A percentile compares a stretch with the other conserved stretches of the same genome.
phyloP scores from a whole-genome alignment of 148 eudicot species.

The Camellia lanceoleosa region DNA sequence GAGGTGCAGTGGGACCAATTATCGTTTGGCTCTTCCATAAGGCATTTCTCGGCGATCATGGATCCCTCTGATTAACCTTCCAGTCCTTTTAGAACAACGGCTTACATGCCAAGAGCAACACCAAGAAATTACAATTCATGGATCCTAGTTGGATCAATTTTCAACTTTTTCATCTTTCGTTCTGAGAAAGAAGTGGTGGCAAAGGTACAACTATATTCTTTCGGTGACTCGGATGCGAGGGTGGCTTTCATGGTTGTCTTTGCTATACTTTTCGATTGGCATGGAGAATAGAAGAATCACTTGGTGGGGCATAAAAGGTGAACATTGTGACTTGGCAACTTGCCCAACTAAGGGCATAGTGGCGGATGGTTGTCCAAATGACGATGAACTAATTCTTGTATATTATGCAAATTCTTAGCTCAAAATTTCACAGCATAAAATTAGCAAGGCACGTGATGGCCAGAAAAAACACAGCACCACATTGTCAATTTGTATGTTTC shows the following conservation, averaged over 20 bases:
- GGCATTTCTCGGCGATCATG: constrained; percentile 77
- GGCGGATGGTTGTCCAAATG: constrained; percentile 79
- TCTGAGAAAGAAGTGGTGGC: constrained; percentile 95
- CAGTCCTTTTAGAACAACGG: constrained; percentile 94
- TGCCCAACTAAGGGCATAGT: constrained; percentile 87
- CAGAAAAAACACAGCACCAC: too few species aligned
- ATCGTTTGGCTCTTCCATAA: constrained; percentile 84
- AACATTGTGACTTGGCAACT: constrained; percentile 74
- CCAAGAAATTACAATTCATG: constrained; percentile 84
- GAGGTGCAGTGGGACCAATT: constrained; percentile 83
- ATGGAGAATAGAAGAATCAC: constrained; percentile 53
- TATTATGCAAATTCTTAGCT: too few species aligned
- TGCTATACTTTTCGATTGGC: constrained; percentile 66
- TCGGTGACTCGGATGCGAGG: constrained; percentile 94
- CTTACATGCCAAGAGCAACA: constrained; percentile 84
- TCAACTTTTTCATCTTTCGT: constrained; percentile 78
- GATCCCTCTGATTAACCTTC: constrained; percentile 88
- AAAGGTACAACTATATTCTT: constrained; percentile 85
- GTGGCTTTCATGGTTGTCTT: constrained; percentile 98
- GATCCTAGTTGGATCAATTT: constrained; percentile 78
- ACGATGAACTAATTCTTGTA: constrained; percentile 14
- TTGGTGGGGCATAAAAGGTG: constrained; percentile 97
- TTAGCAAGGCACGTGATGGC: too few species aligned
- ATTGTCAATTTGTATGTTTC: neutral
- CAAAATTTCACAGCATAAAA: too few species aligned